phyloP scores from a whole-genome alignment of 2,329 filamentous ascomycete species.

The Microcera coccophila region DNA sequence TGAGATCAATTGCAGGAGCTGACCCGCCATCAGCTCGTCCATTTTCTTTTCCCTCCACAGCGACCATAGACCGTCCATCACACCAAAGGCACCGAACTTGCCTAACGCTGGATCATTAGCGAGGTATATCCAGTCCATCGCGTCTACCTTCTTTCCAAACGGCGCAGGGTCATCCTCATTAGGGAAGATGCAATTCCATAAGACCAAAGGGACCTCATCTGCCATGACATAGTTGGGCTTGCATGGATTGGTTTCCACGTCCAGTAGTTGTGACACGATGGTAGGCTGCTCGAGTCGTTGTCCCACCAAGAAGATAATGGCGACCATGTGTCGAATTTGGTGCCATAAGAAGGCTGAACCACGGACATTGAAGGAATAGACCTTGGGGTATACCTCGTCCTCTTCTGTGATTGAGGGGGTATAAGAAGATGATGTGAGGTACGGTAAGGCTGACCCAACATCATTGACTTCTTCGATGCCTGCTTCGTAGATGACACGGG shows the following conservation, averaged over 20 bases:
- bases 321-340: slow-evolving; percentile 93
- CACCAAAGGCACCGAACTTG: slow-evolving; percentile 61
- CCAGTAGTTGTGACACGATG: slow-evolving; percentile 70
- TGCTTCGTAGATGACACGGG: slow-evolving; percentile 73
- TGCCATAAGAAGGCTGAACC: slow-evolving; percentile 97
- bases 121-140: slow-evolving; percentile 73
- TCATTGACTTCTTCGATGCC: slow-evolving; percentile 68
- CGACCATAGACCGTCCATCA: slow-evolving; percentile 75
- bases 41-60: slow-evolving; percentile 83
- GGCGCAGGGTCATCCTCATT: slow-evolving; percentile 31
- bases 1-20: slow-evolving; percentile 63
- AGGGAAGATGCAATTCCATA: slow-evolving; percentile 95
- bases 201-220: slow-evolving; percentile 79
- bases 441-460: slow-evolving; percentile 51
- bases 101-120: slow-evolving; percentile 59
- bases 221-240: slow-evolving; percentile 89
- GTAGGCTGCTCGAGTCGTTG: slow-evolving; percentile 78
- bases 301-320: slow-evolving; percentile 84
- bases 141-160: slow-evolving; percentile 44
- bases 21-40: slow-evolving; percentile 77
- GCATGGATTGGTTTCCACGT: slow-evolving; percentile 65
- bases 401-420: slow-evolving; percentile 19
- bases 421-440: slow-evolving; percentile 44
- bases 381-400: slow-evolving; percentile 48
- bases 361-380: slow-evolving; percentile 85